phyloP scores from a whole-genome alignment of 306 rosid species.

The Lagenaria siceraria region DNA sequence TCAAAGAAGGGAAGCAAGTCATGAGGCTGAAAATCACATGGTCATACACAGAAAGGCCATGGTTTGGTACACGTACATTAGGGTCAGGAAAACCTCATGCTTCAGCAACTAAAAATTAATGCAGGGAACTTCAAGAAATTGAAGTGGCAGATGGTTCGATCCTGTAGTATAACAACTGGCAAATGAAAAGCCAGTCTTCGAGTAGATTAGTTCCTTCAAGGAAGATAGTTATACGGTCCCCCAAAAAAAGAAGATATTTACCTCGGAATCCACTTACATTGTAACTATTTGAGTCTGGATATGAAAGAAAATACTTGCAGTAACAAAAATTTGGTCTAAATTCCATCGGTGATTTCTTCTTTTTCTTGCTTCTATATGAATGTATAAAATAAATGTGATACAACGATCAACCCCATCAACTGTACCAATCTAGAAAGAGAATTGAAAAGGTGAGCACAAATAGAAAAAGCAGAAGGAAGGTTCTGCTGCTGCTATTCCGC shows the following conservation, averaged over 20 bases:
- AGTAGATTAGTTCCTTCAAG: background rate
- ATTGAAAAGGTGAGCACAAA: slow-evolving; percentile 76
- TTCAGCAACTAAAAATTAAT: background rate
- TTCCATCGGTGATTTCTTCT: background rate
- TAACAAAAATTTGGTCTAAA: background rate
- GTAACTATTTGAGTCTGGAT: background rate
- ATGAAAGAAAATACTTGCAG: background rate
- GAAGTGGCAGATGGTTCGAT: background rate
- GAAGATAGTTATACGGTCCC: background rate
- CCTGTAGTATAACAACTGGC: background rate
- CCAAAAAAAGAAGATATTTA: background rate
- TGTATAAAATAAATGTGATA: background rate
- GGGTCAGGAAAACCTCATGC: background rate
- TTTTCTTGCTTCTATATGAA: background rate
- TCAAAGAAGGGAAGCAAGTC: slow-evolving; percentile 23
- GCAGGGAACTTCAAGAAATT: background rate
- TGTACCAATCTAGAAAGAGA: slow-evolving; percentile 92
- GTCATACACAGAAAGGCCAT: background rate
- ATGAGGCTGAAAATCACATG: slow-evolving; percentile 17
- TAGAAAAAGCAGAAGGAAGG: slow-evolving; percentile 75
- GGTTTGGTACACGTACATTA: background rate
- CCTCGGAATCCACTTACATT: background rate
- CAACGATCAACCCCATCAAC: slow-evolving; percentile 20
- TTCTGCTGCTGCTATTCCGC: slow-evolving; percentile 81
- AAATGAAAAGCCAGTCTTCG: background rate